Percentiles rank a stretch among this genome's conserved stretches.
Evolutionary conservation across 1,139 yeast species (phyloP).

Genomic region (Candida anutae): DNA sequence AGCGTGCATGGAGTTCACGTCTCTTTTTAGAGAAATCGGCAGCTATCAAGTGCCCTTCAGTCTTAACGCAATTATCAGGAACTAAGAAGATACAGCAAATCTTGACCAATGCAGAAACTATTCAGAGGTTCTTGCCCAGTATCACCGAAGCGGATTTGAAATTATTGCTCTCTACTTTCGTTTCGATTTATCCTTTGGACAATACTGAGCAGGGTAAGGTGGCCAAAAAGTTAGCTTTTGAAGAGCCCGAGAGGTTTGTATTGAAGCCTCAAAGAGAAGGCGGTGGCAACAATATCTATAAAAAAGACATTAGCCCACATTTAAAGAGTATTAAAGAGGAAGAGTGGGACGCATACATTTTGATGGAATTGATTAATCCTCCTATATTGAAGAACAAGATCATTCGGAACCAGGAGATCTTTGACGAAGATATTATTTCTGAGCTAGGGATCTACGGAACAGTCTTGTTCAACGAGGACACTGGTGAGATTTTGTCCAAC

Average conservation of each 20-base stretch:
- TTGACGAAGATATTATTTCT: slow-evolving; percentile 65
- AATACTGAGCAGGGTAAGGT: slow-evolving; percentile 50
- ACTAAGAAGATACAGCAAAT: slow-evolving; percentile 90
- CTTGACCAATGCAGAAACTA: slow-evolving; percentile 47
- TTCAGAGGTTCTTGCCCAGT: slow-evolving; percentile 41
- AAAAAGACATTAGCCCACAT: slow-evolving; percentile 72
- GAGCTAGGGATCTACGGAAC: slow-evolving; percentile 91
- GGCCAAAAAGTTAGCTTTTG: slow-evolving; percentile 65
- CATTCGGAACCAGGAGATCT: slow-evolving; percentile 55
- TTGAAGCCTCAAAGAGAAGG: slow-evolving; percentile 98
- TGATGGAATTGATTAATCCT: slow-evolving; percentile 89
- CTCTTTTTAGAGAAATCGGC: slow-evolving; percentile 58
- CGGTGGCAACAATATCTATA: slow-evolving; percentile 86
- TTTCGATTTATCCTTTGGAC: slow-evolving; percentile 80
- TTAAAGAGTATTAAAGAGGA: slow-evolving; percentile 51
- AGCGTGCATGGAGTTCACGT: slow-evolving; percentile 70
- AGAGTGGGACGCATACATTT: slow-evolving; percentile 85
- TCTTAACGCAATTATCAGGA: slow-evolving; percentile 85
- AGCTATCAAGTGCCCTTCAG: slow-evolving; percentile 88
- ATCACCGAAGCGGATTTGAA: slow-evolving; percentile 17
- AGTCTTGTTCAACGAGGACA: slow-evolving; percentile 58
- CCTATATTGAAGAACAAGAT: slow-evolving; percentile 61
- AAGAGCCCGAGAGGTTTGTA: slow-evolving; percentile 63
- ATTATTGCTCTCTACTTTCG: slow-evolving; percentile 58
- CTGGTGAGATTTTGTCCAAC: slow-evolving; percentile 52